A percentile compares a stretch with the other conserved stretches of the same genome.
Evolutionary conservation across 2,329 filamentous ascomycete genomes (phyloP).

Genomic region (Byssochlamys sp.): DNA sequence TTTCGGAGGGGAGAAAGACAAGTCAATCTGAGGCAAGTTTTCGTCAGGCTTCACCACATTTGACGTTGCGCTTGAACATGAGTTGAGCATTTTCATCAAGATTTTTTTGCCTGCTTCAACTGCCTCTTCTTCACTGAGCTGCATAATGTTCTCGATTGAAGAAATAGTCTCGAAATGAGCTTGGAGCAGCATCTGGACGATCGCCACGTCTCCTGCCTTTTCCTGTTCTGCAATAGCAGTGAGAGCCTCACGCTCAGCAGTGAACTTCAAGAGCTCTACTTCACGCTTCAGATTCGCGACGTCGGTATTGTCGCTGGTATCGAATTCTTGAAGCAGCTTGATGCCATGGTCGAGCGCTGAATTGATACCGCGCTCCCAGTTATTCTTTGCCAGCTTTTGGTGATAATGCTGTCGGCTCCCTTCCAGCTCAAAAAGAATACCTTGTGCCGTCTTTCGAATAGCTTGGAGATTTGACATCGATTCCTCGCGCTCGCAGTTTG

Average conservation of each 20-base stretch:
- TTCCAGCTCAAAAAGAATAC: slow-evolving; percentile 81
- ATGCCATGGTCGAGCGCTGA: slow-evolving; percentile 79
- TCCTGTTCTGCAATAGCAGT: slow-evolving; percentile 73
- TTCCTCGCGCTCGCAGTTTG: slow-evolving; percentile 58
- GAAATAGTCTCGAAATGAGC: slow-evolving; percentile 87
- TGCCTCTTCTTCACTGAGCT: slow-evolving; percentile 75
- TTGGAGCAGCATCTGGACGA: slow-evolving; percentile 72
- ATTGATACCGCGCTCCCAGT: slow-evolving; percentile 81
- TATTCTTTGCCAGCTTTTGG: slow-evolving; percentile 66
- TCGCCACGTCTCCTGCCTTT: slow-evolving; percentile 64
- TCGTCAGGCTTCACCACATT: slow-evolving; percentile 89
- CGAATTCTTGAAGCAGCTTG: slow-evolving; percentile 64
- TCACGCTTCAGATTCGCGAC: slow-evolving; percentile 66
- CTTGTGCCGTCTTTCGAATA: slow-evolving; percentile 79
- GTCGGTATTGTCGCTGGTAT: slow-evolving; percentile 57
- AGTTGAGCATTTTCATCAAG: slow-evolving; percentile 66
- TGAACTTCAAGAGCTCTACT: slow-evolving; percentile 73
- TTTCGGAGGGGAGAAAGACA: slow-evolving; percentile 57
- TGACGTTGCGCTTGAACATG: slow-evolving; percentile 62
- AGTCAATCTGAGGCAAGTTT: slow-evolving; percentile 43
- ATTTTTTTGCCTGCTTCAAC: slow-evolving; percentile 68
- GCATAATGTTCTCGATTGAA: slow-evolving; percentile 69
- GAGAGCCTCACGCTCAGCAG: slow-evolving; percentile 70
- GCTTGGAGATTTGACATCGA: slow-evolving; percentile 57
- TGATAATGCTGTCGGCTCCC: slow-evolving; percentile 83